Conservation (phyloP, 83 land plant species). For the Picea mariana region DNA sequence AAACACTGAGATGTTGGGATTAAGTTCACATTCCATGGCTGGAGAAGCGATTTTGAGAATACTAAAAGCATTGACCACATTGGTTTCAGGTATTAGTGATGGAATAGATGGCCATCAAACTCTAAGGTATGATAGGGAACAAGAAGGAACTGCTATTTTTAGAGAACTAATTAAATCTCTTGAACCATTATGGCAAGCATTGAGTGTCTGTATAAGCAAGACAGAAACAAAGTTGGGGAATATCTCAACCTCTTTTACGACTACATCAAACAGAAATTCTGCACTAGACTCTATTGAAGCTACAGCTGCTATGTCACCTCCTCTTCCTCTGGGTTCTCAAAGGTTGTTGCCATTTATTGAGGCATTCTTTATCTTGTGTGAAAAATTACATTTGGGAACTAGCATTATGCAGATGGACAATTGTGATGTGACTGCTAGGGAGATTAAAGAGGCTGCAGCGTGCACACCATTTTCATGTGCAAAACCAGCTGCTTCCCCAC, state of each 20-base stretch:
- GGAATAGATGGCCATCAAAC: not conserved
- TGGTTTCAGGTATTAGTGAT: constrained; percentile 23
- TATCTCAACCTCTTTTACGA: constrained; percentile 18
- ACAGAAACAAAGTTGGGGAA: constrained; percentile 34
- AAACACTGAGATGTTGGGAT: constrained; percentile 28
- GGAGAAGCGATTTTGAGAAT: constrained; percentile 50
- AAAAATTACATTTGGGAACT: constrained; percentile 34
- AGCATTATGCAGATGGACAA: constrained; percentile 28
- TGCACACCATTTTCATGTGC: constrained; percentile 16
- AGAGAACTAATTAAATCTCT: constrained; percentile 29
- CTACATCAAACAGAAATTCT: not conserved
- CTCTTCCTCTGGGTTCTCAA: constrained; percentile 47
- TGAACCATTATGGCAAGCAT: constrained; percentile 44
- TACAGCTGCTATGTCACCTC: constrained; percentile 18
- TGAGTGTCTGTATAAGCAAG: constrained; percentile 41
- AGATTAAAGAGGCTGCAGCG: constrained; percentile 63
- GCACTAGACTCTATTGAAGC: not conserved
- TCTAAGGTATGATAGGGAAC: constrained; percentile 10
- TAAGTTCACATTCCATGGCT: constrained; percentile 43
- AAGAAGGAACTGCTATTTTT: constrained; percentile 20
- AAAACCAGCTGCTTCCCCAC: not conserved
- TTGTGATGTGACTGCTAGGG: constrained; percentile 39
- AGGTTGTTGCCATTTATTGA: constrained; percentile 51
- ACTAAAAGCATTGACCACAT: constrained; percentile 43
- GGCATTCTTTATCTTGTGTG: constrained; percentile 51